phyloP scores from a whole-genome alignment of 768 basidiomycete genomes.

The Rhodotorula paludigena region DNA sequence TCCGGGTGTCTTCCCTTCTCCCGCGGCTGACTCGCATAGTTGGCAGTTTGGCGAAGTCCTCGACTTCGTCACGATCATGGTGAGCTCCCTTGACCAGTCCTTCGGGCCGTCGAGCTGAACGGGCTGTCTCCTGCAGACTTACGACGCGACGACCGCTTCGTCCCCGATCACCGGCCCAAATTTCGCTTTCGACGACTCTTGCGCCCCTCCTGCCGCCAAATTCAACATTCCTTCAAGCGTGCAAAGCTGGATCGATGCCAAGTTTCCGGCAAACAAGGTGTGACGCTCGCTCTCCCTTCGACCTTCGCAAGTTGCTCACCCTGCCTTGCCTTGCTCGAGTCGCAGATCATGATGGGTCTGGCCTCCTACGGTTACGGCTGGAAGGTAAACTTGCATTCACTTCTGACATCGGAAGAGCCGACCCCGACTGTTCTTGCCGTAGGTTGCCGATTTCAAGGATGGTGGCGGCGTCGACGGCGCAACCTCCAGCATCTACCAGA shows the following conservation, averaged over 20 bases:
- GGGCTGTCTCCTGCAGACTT: neutral
- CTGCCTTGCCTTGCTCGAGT: neutral
- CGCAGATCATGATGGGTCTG: slow-evolving; percentile 21
- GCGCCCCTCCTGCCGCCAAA: neutral
- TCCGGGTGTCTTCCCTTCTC: neutral
- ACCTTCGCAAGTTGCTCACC: too few relatives aligned
- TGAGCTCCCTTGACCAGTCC: neutral
- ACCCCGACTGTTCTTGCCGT: too few relatives aligned
- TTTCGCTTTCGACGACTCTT: slow-evolving; percentile 5
- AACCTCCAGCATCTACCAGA: neutral
- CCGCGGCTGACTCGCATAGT: neutral
- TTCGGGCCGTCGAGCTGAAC: neutral
- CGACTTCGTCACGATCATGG: slow-evolving; percentile 28
- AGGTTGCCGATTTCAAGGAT: slow-evolving; percentile 20
- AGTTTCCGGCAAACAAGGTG: slow-evolving; percentile 26
- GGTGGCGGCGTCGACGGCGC: slow-evolving; percentile 9
- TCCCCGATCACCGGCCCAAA: slow-evolving; percentile 10
- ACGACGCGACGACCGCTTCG: slow-evolving; percentile 4
- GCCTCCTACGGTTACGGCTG: slow-evolving; percentile 19
- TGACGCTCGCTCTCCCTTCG: neutral
- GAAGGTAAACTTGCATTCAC: neutral
- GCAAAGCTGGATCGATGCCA: slow-evolving; percentile 24
- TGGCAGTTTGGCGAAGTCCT: neutral
- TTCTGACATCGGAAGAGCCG: too few relatives aligned
- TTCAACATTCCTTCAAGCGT: slow-evolving; percentile 1